Conservation (phyloP, 805 yeast genomes). For the Suhomyces pyralidae region DNA sequence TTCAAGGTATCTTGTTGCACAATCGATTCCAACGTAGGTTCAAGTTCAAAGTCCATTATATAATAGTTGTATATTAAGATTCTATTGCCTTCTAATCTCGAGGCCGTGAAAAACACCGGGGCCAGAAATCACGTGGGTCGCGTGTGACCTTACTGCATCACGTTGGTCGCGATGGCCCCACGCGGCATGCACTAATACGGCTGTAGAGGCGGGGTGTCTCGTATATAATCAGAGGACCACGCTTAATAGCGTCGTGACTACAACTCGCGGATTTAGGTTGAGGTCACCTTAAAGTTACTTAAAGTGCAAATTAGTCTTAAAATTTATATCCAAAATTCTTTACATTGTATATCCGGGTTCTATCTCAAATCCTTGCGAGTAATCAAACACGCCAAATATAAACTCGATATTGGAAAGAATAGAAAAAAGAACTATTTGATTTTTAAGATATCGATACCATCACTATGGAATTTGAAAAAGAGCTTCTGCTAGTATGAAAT, state of each 20-base stretch:
- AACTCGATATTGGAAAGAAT: background rate
- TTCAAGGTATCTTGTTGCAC: constrained; percentile 65
- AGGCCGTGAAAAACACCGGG: background rate
- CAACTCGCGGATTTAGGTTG: background rate
- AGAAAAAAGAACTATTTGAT: background rate
- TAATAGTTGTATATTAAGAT: background rate
- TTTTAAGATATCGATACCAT: background rate
- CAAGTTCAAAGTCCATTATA: constrained; percentile 58
- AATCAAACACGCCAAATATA: background rate
- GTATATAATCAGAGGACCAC: background rate
- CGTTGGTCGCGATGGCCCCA: background rate
- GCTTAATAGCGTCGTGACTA: background rate
- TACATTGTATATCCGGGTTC: background rate
- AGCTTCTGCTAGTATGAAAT: constrained; percentile 51
- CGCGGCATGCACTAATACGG: background rate
- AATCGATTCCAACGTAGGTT: constrained; percentile 68
- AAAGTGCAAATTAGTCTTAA: background rate
- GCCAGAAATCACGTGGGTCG: background rate
- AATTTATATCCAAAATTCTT: background rate
- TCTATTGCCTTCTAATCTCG: background rate
- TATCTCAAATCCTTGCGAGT: background rate
- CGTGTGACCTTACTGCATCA: background rate
- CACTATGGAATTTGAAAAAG: background rate
- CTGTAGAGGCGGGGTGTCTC: background rate
- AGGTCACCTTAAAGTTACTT: background rate